Evolutionary conservation across 2,329 filamentous ascomycete species (phyloP), one percentile per base, ranked within the genome.

Genomic region (Diplodia mutila): DNA sequence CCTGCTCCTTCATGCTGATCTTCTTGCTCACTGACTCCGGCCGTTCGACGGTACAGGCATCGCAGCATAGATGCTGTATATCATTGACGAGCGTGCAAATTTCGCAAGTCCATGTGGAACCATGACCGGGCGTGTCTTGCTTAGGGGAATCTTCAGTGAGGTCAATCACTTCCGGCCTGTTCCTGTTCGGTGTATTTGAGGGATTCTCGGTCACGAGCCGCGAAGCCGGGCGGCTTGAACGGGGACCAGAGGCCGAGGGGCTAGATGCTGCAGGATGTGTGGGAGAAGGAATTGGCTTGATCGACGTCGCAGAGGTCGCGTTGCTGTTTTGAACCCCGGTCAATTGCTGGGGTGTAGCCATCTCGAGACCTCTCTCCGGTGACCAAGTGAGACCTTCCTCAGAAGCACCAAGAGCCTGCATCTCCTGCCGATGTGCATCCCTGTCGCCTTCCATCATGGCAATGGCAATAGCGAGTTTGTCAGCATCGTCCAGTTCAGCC

Each of bases 401-500:
- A 14, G 74, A 75, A 11, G 76, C 75, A 34, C 67, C 81, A 83
- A 65, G 81, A 78, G n/a, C 87, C 86, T 70, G 88, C 70, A 71
- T 75, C 23, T 81, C 71, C 69, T 80, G 80, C 57, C 75, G 72
- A 71, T 82, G 79, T 70, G 89, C 86, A 69, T 97, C 93, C 75
- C 97, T 89, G 75, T 96, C 91, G 29, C 95, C 83, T 73, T 97
- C 94, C 82, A 92, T 93, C 37, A 96, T 83, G 0, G 93, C 93
- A 74, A 94, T 89, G 65, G 93, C 89, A 69, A 97, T 97, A 5
- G 94, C 94, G 27, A 87, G 85, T 67, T 97, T 92, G 73, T 97
- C 96, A 3, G 93, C 94, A 72, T 93, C 90, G 66, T 97, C 93
- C 76, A 96, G 91, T 71, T 96, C 92, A 0, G 92, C 93, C 73